phyloP scores from a whole-genome alignment of 495 filamentous ascomycete genomes.

The Xeromyces bisporus region DNA sequence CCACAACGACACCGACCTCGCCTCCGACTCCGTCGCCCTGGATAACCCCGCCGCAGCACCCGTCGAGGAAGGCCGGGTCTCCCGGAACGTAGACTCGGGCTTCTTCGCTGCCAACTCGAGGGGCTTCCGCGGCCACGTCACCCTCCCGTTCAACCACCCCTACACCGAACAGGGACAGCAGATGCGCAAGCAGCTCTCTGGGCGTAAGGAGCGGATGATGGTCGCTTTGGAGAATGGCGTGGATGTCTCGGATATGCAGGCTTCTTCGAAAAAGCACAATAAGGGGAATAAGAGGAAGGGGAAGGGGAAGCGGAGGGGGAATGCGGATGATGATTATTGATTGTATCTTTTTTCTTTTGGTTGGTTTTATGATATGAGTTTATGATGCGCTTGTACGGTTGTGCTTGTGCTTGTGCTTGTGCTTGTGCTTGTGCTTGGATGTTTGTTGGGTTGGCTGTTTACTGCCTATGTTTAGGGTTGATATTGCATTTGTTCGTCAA shows the following conservation, averaged over 20 bases:
- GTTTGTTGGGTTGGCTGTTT: too few relatives aligned
- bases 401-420: too few relatives aligned
- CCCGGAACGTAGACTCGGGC: constrained; percentile 56
- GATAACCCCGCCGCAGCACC: constrained; percentile 4
- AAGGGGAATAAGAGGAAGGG: constrained; percentile 61
- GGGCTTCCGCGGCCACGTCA: constrained; percentile 44
- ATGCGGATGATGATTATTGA: constrained; percentile 17
- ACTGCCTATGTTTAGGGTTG: too few relatives aligned
- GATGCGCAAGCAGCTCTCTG: constrained; percentile 52
- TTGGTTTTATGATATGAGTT: too few relatives aligned
- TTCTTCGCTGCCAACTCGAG: constrained; percentile 62
- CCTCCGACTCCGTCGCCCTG: constrained; percentile 5
- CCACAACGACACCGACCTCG: constrained; percentile 26
- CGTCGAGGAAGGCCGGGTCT: constrained; percentile 41
- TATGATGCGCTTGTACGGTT: too few relatives aligned
- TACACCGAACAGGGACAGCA: constrained; percentile 64
- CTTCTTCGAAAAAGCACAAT: constrained; percentile 82
- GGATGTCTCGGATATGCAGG: constrained; percentile 63
- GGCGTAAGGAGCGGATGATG: constrained; percentile 72
- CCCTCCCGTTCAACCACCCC: constrained; percentile 68
- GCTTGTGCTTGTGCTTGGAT: too few relatives aligned
- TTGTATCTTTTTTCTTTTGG: too few relatives aligned
- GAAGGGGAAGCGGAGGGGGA: constrained; percentile 33
- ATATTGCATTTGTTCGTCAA: too few relatives aligned
- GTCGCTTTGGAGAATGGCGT: constrained; percentile 70